Conservation (phyloP, 2,329 filamentous ascomycete genomes). For the Fusarium sp. region DNA sequence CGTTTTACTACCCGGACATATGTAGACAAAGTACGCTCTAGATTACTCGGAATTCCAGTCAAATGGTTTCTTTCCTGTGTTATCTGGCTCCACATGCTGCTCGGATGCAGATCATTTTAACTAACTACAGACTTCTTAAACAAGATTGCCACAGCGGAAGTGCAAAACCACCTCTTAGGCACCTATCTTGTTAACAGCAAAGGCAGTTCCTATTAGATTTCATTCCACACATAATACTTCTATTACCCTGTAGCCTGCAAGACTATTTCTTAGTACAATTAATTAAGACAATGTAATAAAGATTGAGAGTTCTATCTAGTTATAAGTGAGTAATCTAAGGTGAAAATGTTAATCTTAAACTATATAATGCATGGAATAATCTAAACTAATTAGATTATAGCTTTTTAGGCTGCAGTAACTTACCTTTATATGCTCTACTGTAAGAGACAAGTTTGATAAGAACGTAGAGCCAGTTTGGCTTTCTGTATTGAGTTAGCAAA, state of each 20-base stretch:
- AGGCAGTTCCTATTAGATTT: no score
- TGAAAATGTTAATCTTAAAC: neutral
- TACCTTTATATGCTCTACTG: neutral
- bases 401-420: neutral
- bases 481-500: neutral
- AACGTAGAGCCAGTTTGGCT: neutral
- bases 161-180: neutral
- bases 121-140: neutral
- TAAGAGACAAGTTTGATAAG: neutral
- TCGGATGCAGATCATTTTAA: neutral
- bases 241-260: no score
- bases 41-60: neutral
- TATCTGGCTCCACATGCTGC: neutral
- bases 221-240: no score
- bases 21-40: neutral
- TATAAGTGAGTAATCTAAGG: no score
- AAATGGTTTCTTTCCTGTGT: neutral
- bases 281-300: neutral
- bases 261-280: no score
- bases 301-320: neutral
- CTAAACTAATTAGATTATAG: neutral
- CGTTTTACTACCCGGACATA: neutral
- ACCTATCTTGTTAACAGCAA: no score
- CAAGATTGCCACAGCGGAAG: neutral
- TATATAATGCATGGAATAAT: neutral